Percentiles rank a stretch among this genome's conserved stretches.
phyloP scores from a whole-genome alignment of 805 yeast species.

The Lipomyces oligophaga region DNA sequence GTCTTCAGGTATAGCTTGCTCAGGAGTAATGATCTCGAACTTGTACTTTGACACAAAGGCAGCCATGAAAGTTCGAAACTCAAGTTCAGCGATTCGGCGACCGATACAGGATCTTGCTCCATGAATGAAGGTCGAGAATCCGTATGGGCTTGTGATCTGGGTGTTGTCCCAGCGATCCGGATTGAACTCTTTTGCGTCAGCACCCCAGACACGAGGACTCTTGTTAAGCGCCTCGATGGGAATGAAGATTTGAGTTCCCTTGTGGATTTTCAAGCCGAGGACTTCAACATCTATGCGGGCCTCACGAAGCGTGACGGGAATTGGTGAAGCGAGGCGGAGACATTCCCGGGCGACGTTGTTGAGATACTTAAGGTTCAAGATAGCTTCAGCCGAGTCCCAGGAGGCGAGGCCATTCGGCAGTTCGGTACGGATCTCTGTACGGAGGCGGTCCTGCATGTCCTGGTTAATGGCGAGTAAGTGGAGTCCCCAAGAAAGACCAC shows the following conservation, averaged over 20 bases:
- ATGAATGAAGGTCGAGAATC: constrained; percentile 20
- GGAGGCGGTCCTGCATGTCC: constrained; percentile 16
- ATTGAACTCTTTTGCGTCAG: constrained; percentile 18
- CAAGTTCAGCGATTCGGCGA: constrained; percentile 21
- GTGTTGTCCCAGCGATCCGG: constrained; percentile 25
- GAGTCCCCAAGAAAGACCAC: constrained; percentile 16
- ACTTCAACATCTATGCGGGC: constrained; percentile 15
- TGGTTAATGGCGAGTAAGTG: constrained; percentile 10
- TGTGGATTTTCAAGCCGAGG: constrained; percentile 4
- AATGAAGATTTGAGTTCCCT: constrained; percentile 17
- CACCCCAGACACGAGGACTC: constrained; percentile 21
- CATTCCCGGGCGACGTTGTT: constrained; percentile 20
- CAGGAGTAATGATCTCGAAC: constrained; percentile 7
- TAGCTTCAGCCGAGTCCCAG: constrained; percentile 6
- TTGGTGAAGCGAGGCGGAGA: constrained; percentile 14
- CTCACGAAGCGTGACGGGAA: constrained; percentile 20
- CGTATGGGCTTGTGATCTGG: constrained; percentile 6
- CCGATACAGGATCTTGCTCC: constrained; percentile 26
- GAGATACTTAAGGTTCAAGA: constrained; percentile 15
- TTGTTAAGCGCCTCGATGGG: constrained; percentile 11
- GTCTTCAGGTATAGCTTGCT: constrained; percentile 5
- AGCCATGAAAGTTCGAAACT: constrained; percentile 13
- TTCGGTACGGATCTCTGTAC: constrained; percentile 15
- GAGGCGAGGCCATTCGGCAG: constrained; percentile 19
- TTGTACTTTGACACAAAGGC: constrained; percentile 15